Conservation (phyloP, 2,329 filamentous ascomycete species). For the Ceratocystiopsis brevicomis region DNA sequence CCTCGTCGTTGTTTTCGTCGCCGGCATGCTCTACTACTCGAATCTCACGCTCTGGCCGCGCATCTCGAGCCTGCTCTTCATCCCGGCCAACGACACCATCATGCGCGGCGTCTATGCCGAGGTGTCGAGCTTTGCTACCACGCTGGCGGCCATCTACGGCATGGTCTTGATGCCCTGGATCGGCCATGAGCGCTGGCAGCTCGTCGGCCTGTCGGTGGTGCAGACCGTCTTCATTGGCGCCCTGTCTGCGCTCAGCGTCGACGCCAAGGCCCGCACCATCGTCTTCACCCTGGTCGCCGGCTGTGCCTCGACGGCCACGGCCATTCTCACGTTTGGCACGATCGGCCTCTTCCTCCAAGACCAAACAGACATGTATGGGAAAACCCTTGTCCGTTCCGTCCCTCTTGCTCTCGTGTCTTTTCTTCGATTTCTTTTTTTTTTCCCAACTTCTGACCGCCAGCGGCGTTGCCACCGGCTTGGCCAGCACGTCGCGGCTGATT, state of each 20-base stretch:
- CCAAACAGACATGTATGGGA: conserved; percentile 15
- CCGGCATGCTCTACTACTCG: conserved; percentile 13
- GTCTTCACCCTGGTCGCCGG: conserved; percentile 13
- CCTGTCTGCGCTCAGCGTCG: conserved; percentile 14
- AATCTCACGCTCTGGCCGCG: conserved; percentile 12
- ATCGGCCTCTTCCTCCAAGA: conserved; percentile 16
- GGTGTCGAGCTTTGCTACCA: conserved; percentile 8
- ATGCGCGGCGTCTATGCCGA: conserved; percentile 12
- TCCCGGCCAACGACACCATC: conserved; percentile 10
- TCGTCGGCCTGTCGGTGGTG: conserved; percentile 12
- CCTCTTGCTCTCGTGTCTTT: too few species aligned
- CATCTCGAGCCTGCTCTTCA: conserved; percentile 11
- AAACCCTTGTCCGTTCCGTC: too few species aligned
- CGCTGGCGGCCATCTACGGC: conserved; percentile 13
- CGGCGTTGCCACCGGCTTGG: conserved; percentile 17
- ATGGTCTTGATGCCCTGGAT: conserved; percentile 12
- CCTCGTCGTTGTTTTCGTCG: conserved; percentile 7
- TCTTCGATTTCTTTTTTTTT: not conserved
- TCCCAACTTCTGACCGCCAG: not conserved
- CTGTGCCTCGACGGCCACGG: conserved; percentile 13
- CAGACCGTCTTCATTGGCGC: conserved; percentile 17
- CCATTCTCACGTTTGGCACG: conserved; percentile 16
- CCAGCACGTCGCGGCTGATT: conserved; percentile 17
- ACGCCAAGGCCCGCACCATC: conserved; percentile 16
- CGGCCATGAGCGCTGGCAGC: conserved; percentile 15